phyloP scores from a whole-genome alignment of 1,139 yeast species.

The Wickerhamiella infanticola region DNA sequence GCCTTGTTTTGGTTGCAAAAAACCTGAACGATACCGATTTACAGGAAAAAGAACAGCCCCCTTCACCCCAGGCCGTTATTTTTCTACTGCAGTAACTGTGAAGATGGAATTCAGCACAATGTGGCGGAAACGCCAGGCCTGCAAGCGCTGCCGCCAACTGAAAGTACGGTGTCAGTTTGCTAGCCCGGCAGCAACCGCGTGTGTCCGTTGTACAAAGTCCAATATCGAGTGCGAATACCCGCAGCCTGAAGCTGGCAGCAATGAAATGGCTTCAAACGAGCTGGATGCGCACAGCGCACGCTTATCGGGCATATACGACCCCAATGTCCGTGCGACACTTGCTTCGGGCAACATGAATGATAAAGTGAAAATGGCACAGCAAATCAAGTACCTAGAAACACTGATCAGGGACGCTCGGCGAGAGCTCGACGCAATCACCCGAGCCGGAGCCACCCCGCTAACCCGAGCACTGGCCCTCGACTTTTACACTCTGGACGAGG shows the following conservation, averaged over 20 bases:
- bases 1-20: no score
- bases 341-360: background rate
- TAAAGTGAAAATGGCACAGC: slow-evolving; percentile 3
- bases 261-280: slow-evolving; percentile 1
- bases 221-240: slow-evolving; percentile 10
- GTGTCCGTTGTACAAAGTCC: slow-evolving; percentile 14
- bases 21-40: background rate
- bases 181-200: slow-evolving; percentile 12
- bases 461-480: slow-evolving; percentile 9
- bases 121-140: slow-evolving; percentile 17
- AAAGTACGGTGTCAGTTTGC: slow-evolving; percentile 18
- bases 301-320: background rate
- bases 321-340: background rate
- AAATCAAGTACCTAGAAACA: slow-evolving; percentile 2
- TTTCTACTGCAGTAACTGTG: background rate
- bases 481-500: slow-evolving; percentile 8
- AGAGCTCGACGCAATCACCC: slow-evolving; percentile 6
- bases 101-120: slow-evolving; percentile 1
- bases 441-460: slow-evolving; percentile 8
- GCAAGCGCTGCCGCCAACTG: slow-evolving; percentile 16
- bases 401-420: slow-evolving; percentile 9
- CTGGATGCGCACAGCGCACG: background rate
- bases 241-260: slow-evolving; percentile 1
- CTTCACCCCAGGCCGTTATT: background rate
- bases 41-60: background rate